Base-by-base conservation (phyloP, 805 yeast genomes). In the Yarrowia sp. region DNA sequence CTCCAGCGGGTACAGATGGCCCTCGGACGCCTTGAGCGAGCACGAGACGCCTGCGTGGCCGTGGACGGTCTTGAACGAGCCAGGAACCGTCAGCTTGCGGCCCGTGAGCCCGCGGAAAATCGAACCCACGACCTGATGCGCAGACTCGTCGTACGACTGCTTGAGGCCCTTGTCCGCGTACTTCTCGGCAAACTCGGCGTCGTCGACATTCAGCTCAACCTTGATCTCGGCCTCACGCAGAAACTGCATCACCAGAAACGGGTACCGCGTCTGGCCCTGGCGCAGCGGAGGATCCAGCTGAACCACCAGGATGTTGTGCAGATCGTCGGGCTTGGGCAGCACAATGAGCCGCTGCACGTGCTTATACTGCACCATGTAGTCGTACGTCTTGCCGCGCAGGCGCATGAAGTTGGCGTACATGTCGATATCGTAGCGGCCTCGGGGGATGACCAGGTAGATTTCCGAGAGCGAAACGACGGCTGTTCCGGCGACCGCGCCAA, bases 401-500 rank as follows among this genome's bases (percentile, higher is more conserved):
- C 98, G 85, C 74, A 94, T 82, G 58, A 94, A 88, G 29, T 84
- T 82, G 33, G 89, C 85, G 75, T 89, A 94, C 85, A 94, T 87
- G 74, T 93, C 97, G 68, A 94, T 88, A 73, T 94, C 98, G 73
- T 92, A 94, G 74, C 99, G 93, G 66, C 99, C 99, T 81, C 99
- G 86, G 69, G 99, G 99, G 1, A 98, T 94, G 63, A 94, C 83
- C 80, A 94, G 90, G 72, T 93, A 80, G 4, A 92, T 84, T 69
- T 93, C 98, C 56, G 88, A 83, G 76, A 93, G 92, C 6, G 97
- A 88, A 4, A 90, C 97, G 72, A 94, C 87, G 8, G 97, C 94
- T 66, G 92, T 96, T 38, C 98, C 98, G 0, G 96, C 86, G 55
- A 86, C 93, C 73, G 87, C 93, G 16, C 98, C 97, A 71, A 94